Evolutionary conservation across 2,329 filamentous ascomycete species (phyloP).

Genomic region (Dothistroma pini): DNA sequence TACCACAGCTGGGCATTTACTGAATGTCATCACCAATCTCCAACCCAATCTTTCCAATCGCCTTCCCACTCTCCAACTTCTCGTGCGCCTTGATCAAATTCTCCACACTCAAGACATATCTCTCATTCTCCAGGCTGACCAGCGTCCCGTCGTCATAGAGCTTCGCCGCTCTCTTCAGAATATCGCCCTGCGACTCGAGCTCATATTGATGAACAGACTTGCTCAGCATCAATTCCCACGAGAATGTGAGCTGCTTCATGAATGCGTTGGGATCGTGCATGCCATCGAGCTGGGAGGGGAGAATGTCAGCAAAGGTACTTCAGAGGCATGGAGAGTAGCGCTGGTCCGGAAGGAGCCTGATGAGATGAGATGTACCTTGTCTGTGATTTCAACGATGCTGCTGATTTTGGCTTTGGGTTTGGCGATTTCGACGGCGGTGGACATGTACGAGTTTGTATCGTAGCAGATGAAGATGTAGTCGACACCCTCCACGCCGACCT

Average conservation of each 20-base stretch:
- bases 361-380: not conserved
- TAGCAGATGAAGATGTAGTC: constrained; percentile 21
- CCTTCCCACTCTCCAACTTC: constrained; percentile 17
- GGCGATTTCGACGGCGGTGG: constrained; percentile 12
- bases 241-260: constrained; percentile 13
- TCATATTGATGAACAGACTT: constrained; percentile 15
- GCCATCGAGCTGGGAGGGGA: constrained; percentile 1
- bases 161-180: constrained; percentile 6
- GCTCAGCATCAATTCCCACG: constrained; percentile 18
- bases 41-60: constrained; percentile 15
- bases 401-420: constrained; percentile 16
- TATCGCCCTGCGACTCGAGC: constrained; percentile 18
- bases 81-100: constrained; percentile 15
- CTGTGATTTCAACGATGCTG: constrained; percentile 16
- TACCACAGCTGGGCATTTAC: not conserved
- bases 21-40: constrained; percentile 14
- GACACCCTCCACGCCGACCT: constrained; percentile 12
- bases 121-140: constrained; percentile 9
- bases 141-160: constrained; percentile 10
- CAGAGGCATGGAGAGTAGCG: not conserved
- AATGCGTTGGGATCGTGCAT: constrained; percentile 13
- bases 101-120: constrained; percentile 9
- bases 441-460: constrained; percentile 14
- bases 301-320: not conserved
- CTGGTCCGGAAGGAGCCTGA: not conserved